phyloP scores from a whole-genome alignment of 2,329 filamentous ascomycete species.

The Tolypocladium guangdongense region DNA sequence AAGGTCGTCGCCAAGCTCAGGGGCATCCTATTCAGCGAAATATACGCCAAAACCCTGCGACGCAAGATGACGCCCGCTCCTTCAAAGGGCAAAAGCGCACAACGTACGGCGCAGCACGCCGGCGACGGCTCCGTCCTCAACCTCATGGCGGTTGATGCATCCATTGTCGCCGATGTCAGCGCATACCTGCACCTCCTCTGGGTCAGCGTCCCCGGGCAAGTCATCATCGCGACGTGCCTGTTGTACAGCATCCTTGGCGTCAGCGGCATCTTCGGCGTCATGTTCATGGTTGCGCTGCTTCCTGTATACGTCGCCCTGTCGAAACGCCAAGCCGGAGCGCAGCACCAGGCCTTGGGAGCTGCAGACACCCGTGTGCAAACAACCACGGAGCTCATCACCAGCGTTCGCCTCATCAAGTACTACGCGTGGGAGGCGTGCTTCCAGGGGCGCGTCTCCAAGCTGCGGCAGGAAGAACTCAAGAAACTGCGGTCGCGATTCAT shows the following conservation, averaged over 20 bases:
- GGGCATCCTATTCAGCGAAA: background rate
- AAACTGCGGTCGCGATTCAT: constrained; percentile 51
- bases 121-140: background rate
- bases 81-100: background rate
- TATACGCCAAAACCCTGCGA: background rate
- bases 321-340: background rate
- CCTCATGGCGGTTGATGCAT: background rate
- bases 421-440: constrained; percentile 58
- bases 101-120: background rate
- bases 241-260: background rate
- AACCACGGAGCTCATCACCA: constrained; percentile 49
- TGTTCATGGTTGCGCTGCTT: background rate
- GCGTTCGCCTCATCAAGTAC: constrained; percentile 67
- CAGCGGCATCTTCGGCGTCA: background rate
- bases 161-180: background rate
- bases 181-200: background rate
- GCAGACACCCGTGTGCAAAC: background rate
- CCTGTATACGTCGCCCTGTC: background rate
- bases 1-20: background rate
- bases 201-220: background rate
- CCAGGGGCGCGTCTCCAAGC: constrained; percentile 48
- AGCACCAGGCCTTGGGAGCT: background rate
- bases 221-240: background rate
- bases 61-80: background rate
- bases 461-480: constrained; percentile 48